Percentiles rank a stretch among this genome's conserved stretches.
phyloP scores from a whole-genome alignment of 768 basidiomycete species.

The Cubamyces sp. region DNA sequence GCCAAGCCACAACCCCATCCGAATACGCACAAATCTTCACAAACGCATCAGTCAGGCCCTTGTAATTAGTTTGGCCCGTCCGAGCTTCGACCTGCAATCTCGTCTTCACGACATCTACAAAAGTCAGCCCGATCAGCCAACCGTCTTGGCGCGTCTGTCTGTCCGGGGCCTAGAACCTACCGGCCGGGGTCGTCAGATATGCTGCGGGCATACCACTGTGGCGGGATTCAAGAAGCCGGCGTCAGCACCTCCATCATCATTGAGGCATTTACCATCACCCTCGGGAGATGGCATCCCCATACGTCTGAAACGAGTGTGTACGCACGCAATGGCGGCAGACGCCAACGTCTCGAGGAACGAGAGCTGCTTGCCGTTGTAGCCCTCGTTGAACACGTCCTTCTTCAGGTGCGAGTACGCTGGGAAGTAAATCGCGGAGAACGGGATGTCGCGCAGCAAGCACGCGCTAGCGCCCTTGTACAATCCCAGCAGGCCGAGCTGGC shows the following conservation, averaged over 20 bases:
- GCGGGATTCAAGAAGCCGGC: constrained; percentile 23
- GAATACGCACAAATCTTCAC: constrained; percentile 77
- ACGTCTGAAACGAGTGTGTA: constrained; percentile 30
- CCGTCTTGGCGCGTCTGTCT: constrained; percentile 26
- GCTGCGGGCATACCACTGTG: constrained; percentile 96
- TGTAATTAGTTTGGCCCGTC: constrained; percentile 90
- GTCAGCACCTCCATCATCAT: constrained; percentile 20
- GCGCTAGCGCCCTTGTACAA: constrained; percentile 93
- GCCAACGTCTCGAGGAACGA: constrained; percentile 88
- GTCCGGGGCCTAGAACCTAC: constrained; percentile 43
- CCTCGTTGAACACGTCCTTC: constrained; percentile 94
- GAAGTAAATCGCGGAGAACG: constrained; percentile 95
- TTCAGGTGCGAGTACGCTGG: constrained; percentile 88
- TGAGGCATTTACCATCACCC: constrained; percentile 18
- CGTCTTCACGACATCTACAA: constrained; percentile 94
- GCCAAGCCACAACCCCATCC: background rate
- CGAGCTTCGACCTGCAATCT: constrained; percentile 91
- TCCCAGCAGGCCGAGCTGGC: constrained; percentile 89
- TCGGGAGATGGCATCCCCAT: constrained; percentile 5
- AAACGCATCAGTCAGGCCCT: constrained; percentile 88
- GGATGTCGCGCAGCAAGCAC: constrained; percentile 93
- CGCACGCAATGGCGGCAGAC: constrained; percentile 82
- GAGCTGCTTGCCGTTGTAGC: constrained; percentile 91
- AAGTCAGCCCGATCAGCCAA: constrained; percentile 23
- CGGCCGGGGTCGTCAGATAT: constrained; percentile 89